Percentiles rank a stretch among this genome's conserved stretches.
These are phyloP conservation scores for Paraphoma chrysanthemicola DNA, from an alignment of 2,329 filamentous ascomycete species.

Conservation along the genomic window DNA sequence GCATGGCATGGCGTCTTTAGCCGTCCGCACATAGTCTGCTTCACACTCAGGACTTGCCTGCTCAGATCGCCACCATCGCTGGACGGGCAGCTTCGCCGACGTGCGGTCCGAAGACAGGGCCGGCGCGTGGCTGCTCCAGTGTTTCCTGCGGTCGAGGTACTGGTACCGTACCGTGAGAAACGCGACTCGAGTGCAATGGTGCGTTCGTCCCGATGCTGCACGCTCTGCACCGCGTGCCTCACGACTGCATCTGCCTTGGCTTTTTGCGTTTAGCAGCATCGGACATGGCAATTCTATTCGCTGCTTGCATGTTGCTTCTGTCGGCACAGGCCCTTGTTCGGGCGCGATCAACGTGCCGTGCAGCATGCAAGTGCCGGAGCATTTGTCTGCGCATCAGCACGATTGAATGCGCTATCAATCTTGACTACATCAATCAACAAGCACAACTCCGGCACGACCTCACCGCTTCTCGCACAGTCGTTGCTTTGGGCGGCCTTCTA, in stretches of 20 bases:
- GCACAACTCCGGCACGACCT: constrained; percentile 1
- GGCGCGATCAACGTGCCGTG: background rate
- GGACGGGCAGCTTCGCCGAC: background rate
- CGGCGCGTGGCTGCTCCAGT: background rate
- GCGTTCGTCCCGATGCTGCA: background rate
- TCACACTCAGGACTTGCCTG: background rate
- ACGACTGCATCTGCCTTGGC: background rate
- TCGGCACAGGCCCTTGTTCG: background rate
- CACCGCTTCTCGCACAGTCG: constrained; percentile 1
- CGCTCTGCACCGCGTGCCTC: background rate
- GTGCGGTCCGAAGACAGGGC: background rate
- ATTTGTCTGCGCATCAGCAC: background rate
- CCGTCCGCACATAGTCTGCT: background rate
- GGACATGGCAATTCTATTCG: background rate
- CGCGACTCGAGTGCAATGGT: too few species aligned
- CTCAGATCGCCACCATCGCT: background rate
- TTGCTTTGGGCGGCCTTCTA: background rate
- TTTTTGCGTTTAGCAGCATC: background rate
- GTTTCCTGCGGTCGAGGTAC: too few species aligned
- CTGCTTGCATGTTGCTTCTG: background rate
- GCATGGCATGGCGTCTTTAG: background rate
- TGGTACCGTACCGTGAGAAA: too few species aligned
- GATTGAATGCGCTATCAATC: background rate
- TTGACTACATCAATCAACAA: background rate
- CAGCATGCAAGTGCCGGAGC: constrained; percentile 4